Evolutionary conservation across 2,329 filamentous ascomycete genomes (phyloP).

Genomic region (Microsporum audouinii): DNA sequence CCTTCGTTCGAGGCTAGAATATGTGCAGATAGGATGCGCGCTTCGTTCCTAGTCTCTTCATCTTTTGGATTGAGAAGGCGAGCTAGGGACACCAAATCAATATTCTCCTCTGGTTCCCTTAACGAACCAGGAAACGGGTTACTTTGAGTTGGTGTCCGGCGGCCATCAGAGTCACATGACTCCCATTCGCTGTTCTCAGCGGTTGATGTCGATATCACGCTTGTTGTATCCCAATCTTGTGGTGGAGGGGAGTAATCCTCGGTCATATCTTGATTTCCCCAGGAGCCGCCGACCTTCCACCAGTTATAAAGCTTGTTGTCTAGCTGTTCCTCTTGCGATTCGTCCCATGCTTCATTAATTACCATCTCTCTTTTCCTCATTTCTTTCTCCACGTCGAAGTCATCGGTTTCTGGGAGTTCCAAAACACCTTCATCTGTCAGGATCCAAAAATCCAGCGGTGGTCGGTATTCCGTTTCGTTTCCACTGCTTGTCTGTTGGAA

Average conservation of each 20-base stretch:
- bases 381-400: slow-evolving; percentile 71
- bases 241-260: slow-evolving; percentile 58
- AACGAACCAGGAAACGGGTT: slow-evolving; percentile 37
- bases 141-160: slow-evolving; percentile 62
- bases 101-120: slow-evolving; percentile 45
- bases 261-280: slow-evolving; percentile 70
- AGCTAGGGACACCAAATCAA: slow-evolving; percentile 60
- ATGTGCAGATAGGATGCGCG: slow-evolving; percentile 68
- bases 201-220: slow-evolving; percentile 55
- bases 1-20: slow-evolving; percentile 47
- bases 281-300: slow-evolving; percentile 75
- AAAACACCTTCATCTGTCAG: slow-evolving; percentile 43
- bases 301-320: slow-evolving; percentile 68
- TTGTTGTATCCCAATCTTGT: slow-evolving; percentile 65
- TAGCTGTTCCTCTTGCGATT: slow-evolving; percentile 52
- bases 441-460: slow-evolving; percentile 43
- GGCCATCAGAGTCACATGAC: slow-evolving; percentile 39
- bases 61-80: slow-evolving; percentile 70
- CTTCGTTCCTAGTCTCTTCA: slow-evolving; percentile 67
- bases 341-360: slow-evolving; percentile 30
- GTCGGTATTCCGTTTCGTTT: slow-evolving; percentile 13
- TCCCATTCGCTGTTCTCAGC: slow-evolving; percentile 40
- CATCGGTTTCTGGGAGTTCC: slow-evolving; percentile 47
- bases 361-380: slow-evolving; percentile 52
- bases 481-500: slow-evolving; percentile 15